These are phyloP conservation scores for Phytophthora vignae DNA, from an alignment of 352 stramenopile genomes.

Conservation along the genomic window DNA sequence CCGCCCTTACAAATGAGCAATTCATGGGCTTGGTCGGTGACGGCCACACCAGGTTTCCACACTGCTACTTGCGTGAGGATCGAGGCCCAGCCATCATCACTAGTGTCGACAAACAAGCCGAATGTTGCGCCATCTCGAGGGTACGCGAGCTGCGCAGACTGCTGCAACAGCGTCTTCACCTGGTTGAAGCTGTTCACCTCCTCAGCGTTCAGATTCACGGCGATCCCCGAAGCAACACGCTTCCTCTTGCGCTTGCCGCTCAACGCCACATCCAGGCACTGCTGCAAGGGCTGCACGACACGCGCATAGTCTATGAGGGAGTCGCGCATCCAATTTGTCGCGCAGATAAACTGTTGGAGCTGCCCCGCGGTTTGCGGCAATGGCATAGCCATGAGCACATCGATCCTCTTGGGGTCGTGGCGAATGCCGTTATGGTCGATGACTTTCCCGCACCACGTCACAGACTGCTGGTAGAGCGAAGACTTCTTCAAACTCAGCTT, in stretches of 20 bases:
- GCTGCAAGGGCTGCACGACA: neutral
- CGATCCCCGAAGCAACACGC: neutral
- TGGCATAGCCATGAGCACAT: neutral
- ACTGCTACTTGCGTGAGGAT: too few relatives aligned
- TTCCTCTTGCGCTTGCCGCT: neutral
- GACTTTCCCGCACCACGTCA: slow-evolving; percentile 7
- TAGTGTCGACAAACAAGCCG: too few relatives aligned
- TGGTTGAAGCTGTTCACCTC: neutral
- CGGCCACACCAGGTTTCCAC: too few relatives aligned
- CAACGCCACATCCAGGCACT: neutral
- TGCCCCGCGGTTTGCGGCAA: neutral
- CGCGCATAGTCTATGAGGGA: slow-evolving; percentile 1
- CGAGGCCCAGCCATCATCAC: too few relatives aligned
- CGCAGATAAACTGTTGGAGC: slow-evolving; percentile 7
- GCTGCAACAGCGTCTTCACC: too few relatives aligned
- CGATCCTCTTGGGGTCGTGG: slow-evolving; percentile 8
- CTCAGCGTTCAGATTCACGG: neutral
- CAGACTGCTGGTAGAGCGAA: slow-evolving; percentile 4
- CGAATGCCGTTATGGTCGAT: slow-evolving; percentile 5
- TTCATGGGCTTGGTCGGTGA: too few relatives aligned
- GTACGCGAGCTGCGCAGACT: too few relatives aligned
- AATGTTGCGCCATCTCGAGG: too few relatives aligned
- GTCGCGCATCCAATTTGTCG: slow-evolving; percentile 10
- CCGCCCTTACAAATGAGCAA: too few relatives aligned
- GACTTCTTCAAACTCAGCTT: slow-evolving; percentile 8